These are phyloP conservation scores for Cutaneotrichosporon spelunceum DNA, from an alignment of 1,284 basidiomycete genomes.

Conservation along the genomic window DNA sequence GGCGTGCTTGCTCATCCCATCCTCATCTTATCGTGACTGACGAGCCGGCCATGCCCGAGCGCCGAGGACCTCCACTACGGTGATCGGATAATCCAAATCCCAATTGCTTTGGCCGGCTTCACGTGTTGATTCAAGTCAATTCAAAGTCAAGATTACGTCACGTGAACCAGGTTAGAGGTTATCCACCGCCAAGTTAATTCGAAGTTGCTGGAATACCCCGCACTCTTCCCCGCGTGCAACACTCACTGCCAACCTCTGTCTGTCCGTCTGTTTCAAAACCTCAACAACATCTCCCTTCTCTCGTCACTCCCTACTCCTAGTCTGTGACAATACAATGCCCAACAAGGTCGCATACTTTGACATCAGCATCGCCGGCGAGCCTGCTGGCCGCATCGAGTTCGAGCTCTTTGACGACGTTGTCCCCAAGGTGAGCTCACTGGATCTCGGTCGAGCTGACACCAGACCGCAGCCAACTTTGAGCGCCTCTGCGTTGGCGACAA, in stretches of 20 bases:
- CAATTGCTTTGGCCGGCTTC: not conserved
- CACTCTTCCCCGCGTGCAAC: not conserved
- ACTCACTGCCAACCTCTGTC: not conserved
- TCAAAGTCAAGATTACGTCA: not conserved
- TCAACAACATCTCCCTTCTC: not conserved
- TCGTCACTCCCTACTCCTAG: not conserved
- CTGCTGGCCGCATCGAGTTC: slow-evolving; percentile 71
- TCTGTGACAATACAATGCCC: slow-evolving; percentile 33
- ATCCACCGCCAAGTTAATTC: not conserved
- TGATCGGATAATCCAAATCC: not conserved
- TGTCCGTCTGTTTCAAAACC: too few species aligned
- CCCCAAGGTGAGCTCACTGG: slow-evolving; percentile 48
- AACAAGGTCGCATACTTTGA: slow-evolving; percentile 65
- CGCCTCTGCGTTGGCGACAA: slow-evolving; percentile 77
- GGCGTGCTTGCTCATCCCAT: slow-evolving; percentile 2
- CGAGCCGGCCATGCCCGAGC: slow-evolving; percentile 5
- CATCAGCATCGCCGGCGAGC: slow-evolving; percentile 61
- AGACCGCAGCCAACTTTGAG: slow-evolving; percentile 82
- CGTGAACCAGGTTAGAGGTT: not conserved
- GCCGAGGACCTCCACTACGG: slow-evolving; percentile 1
- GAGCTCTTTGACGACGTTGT: slow-evolving; percentile 70
- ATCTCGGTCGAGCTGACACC: slow-evolving; percentile 6
- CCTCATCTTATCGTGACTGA: too few species aligned
- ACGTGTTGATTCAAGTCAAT: not conserved
- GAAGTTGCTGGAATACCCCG: not conserved